Base-by-base conservation (phyloP, 2,329 filamentous ascomycete genomes). In the Alternaria sp. region DNA sequence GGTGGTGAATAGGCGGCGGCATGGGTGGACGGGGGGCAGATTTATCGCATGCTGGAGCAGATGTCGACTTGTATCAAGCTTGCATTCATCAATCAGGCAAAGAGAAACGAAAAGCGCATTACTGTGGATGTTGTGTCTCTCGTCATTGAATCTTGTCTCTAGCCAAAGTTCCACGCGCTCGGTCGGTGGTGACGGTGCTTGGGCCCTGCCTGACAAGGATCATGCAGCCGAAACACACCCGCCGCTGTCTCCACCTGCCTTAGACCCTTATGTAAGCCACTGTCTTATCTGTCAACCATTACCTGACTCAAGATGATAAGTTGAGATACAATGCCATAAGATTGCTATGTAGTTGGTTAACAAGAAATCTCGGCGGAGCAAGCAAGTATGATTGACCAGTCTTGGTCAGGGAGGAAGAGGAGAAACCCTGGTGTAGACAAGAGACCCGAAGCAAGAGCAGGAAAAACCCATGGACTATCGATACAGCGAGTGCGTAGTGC, bases 1-100 rank as follows among this genome's bases (percentile, higher is more conserved):
- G 38, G 67, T 64, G 64, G 60, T 59, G 57, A 61, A 62, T 65
- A 68, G 73, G 68, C 62, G 69, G 74, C 77, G 74, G 74, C 75
- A 77, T 77, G 71, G 68, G 71, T 71, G 59, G 55, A 55, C 22
- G 30, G 69, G 55, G 59, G 54, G 52, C 49, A 22, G 39, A 34
- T 52, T 51, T 65, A 68, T 63, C 55, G 61, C 64, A 67, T 68
- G 26, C 51, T 49, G 36, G 12, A 16, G n/a, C 20, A 16, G 9
- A 30, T 41, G 6, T n/a, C 20, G 28, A 20, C 5, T 20, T 4
- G 20, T 30, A 12, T 18, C 26, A 24, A 26, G 42, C 20, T 39
- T 32, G 3, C 16, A 7, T 11, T 52, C 26, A 20, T 48, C 54
- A 24, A 38, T 6, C 8, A 41, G 14, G 20, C 16, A 57, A 28